Base-by-base conservation (phyloP, 1,139 yeast genomes). In the Spencermartinsiella ligniputridi region DNA sequence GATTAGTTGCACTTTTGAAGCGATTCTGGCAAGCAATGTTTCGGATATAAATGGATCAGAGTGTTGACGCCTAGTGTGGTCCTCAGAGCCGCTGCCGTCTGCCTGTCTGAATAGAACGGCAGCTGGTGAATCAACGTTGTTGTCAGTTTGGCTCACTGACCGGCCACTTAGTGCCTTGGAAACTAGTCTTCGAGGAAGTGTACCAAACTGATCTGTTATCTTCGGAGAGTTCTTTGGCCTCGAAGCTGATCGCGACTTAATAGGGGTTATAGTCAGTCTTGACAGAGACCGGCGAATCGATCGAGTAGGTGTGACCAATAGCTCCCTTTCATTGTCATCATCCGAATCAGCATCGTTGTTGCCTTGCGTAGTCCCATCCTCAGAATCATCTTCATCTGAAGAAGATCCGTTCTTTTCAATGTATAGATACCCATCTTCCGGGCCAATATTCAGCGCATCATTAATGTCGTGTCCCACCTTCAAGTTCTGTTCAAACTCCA, bases 401-500 rank as follows among this genome's bases (percentile, higher is more conserved):
- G 13, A 44, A 3, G 33, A 20, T 15, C 17, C 40, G 13, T 44
- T 52, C 33, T 21, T 29, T 11, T 41, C 27, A 35, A 34, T 20
- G 34, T 44, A 15, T 40, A 47, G 21, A 42, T 51, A 24, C 39
- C 48, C 44, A 42, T 41, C 42, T 17, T 34, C 41, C 16, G 37
- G 48, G 12, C 35, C 39, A 19, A 32, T 34, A 5, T 36, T 25
- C 18, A 34, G 29, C 3, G 46, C 46, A 22, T 39, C 46, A 12
- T 24, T 36, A 21, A 43, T 33, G 18, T 52, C 51, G 3, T 51
- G 52, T n/a, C 43, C 40, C 8, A 48, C 54, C 11, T 34, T 37
- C 12, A 54, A 41, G 35, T 47, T 39, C 19, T 47, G 46, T 30
- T 55, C 50, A 37, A 57, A 52, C 33, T 52, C 56, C 12, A 35